Evolutionary conservation across 2,329 filamentous ascomycete species (phyloP).

Genomic region (Periconia sp.): DNA sequence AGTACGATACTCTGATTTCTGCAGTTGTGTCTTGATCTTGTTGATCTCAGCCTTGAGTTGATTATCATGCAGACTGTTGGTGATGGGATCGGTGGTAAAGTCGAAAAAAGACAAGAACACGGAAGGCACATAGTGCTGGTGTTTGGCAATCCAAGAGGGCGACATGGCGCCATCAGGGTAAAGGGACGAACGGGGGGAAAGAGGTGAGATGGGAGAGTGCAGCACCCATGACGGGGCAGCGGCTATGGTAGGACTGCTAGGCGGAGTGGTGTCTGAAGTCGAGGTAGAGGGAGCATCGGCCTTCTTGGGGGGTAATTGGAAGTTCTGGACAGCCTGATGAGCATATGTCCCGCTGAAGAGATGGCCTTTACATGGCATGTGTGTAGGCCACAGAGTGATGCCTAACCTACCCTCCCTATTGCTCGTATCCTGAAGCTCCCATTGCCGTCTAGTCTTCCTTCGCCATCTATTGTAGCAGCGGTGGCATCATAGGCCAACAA

Average conservation of each 20-base stretch:
- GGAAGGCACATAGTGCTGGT: conserved; percentile 81
- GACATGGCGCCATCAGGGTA: conserved; percentile 91
- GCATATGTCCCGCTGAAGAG: conserved; percentile 8
- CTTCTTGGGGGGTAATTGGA: conserved; percentile 63
- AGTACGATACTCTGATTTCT: conserved; percentile 73
- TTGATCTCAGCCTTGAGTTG: conserved; percentile 86
- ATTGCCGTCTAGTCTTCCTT: conserved; percentile 47
- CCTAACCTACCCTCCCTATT: conserved; percentile 76
- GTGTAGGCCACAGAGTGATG: conserved; percentile 14
- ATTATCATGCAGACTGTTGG: conserved; percentile 79
- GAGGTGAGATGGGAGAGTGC: conserved; percentile 88
- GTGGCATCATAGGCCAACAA: conserved; percentile 68
- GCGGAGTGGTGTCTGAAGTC: conserved; percentile 51
- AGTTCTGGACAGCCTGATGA: conserved; percentile 46
- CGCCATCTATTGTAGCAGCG: conserved; percentile 67
- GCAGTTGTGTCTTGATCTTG: conserved; percentile 69
- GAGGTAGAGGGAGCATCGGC: conserved; percentile 60
- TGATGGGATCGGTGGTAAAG: conserved; percentile 71
- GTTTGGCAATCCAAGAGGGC: conserved; percentile 81
- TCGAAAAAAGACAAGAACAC: conserved; percentile 80
- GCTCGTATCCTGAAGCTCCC: conserved; percentile 69
- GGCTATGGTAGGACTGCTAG: conserved; percentile 56
- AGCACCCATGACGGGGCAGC: conserved; percentile 56
- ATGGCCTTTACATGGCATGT: not conserved
- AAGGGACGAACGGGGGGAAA: conserved; percentile 78